phyloP scores from a whole-genome alignment of 2,329 filamentous ascomycete genomes.

The Epichloe baconii region DNA sequence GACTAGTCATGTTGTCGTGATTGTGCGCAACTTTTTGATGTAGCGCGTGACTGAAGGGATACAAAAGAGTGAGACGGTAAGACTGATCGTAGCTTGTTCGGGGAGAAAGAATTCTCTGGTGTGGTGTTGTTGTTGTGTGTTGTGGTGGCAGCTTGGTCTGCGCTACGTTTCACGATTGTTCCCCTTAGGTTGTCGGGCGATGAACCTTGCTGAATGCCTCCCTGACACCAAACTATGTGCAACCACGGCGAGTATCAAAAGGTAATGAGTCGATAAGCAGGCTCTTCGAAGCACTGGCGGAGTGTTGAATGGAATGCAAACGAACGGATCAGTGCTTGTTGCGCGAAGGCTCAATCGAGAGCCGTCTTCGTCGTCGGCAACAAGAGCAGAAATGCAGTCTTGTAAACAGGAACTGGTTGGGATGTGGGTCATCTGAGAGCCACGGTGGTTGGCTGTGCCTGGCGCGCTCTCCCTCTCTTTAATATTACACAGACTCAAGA shows the following conservation, averaged over 20 bases:
- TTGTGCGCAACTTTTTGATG: not conserved
- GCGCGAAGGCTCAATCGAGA: not conserved
- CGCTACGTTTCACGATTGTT: slow-evolving; percentile 8
- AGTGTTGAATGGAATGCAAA: not conserved
- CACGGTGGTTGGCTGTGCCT: not conserved
- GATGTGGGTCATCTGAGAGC: slow-evolving; percentile 1
- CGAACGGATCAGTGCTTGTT: not conserved
- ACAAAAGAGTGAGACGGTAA: not conserved
- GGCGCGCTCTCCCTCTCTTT: not conserved
- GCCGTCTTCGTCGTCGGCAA: not conserved
- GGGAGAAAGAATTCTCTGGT: not conserved
- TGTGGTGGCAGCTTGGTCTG: not conserved
- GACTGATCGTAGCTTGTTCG: not conserved
- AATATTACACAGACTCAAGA: not conserved
- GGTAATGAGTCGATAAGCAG: not conserved
- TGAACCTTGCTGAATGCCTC: not conserved
- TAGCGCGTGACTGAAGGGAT: not conserved
- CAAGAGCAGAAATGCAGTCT: slow-evolving; percentile 1
- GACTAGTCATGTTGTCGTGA: slow-evolving; percentile 11
- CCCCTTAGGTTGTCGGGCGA: not conserved
- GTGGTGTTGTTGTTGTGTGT: not conserved
- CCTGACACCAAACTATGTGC: not conserved
- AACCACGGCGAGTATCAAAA: not conserved
- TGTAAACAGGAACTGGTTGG: slow-evolving; percentile 3
- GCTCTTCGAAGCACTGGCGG: not conserved